phyloP scores from a whole-genome alignment of 129 eudicot species.

The Pittosporum tobira region DNA sequence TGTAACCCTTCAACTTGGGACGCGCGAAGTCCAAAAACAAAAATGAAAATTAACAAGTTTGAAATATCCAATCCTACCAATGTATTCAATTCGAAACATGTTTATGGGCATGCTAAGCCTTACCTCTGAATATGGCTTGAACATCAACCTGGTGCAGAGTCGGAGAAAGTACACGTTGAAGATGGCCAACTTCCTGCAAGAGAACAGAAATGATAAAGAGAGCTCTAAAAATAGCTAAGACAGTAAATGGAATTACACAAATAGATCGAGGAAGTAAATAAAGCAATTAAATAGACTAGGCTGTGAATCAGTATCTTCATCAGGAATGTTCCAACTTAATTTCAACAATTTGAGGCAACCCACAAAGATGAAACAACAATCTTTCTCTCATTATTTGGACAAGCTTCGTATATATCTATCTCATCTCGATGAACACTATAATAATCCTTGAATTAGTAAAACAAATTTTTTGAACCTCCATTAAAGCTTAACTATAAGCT shows the following conservation, averaged over 20 bases:
- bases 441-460: conserved; percentile 48
- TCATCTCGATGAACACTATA: conserved; percentile 87
- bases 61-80: not conserved
- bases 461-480: too few relatives aligned
- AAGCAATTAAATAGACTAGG: conserved; percentile 64
- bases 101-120: conserved; percentile 3
- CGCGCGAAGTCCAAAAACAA: too few relatives aligned
- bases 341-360: conserved; percentile 85
- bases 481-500: too few relatives aligned
- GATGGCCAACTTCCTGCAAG: conserved; percentile 82
- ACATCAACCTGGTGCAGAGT: conserved; percentile 83
- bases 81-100: not conserved
- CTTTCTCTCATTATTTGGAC: conserved; percentile 99
- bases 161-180: conserved; percentile 76
- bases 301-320: conserved; percentile 60
- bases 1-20: too few relatives aligned
- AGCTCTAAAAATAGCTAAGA: too few relatives aligned
- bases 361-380: conserved; percentile 69
- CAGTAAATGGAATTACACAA: conserved; percentile 2
- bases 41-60: not conserved
- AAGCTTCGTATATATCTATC: conserved; percentile 83
- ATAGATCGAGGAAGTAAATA: not conserved
- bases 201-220: conserved; percentile 9
- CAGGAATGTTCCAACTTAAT: conserved; percentile 77
- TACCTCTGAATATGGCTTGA: conserved; percentile 86